Conservation (phyloP, 2,329 filamentous ascomycete genomes). For the Paecilomyces sp. region DNA sequence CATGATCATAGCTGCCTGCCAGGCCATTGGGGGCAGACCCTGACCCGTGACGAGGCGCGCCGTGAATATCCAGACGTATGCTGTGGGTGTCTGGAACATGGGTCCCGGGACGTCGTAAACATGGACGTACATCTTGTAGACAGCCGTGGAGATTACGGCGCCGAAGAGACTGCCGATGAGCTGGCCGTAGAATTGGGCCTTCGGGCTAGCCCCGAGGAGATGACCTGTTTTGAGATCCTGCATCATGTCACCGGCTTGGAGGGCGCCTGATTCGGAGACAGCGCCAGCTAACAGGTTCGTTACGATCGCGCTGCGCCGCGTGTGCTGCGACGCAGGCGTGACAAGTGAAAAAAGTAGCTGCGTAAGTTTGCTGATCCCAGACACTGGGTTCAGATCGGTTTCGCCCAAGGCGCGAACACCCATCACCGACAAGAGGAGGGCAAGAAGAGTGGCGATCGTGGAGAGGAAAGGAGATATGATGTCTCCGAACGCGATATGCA, state of each 20-base stretch:
- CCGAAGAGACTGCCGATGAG: slow-evolving; percentile 83
- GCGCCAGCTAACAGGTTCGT: slow-evolving; percentile 94
- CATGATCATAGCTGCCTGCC: slow-evolving; percentile 69
- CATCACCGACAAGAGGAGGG: slow-evolving; percentile 62
- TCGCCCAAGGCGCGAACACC: slow-evolving; percentile 61
- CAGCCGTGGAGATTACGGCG: slow-evolving; percentile 74
- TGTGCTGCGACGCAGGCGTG: slow-evolving; percentile 70
- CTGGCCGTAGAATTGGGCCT: slow-evolving; percentile 94
- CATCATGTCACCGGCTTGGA: slow-evolving; percentile 94
- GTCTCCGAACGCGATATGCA: slow-evolving; percentile 74
- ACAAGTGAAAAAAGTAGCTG: slow-evolving; percentile 92
- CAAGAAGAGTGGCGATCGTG: slow-evolving; percentile 72
- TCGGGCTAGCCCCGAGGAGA: slow-evolving; percentile 81
- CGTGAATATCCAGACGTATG: slow-evolving; percentile 96
- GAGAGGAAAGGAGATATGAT: slow-evolving; percentile 74
- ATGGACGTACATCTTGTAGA: slow-evolving; percentile 84
- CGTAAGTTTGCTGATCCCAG: slow-evolving; percentile 91
- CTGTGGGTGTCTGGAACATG: slow-evolving; percentile 88
- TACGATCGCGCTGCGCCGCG: slow-evolving; percentile 72
- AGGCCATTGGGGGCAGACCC: slow-evolving; percentile 76
- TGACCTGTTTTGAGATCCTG: slow-evolving; percentile 97
- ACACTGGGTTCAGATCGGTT: slow-evolving; percentile 93
- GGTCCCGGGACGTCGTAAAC: slow-evolving; percentile 86
- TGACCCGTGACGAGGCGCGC: slow-evolving; percentile 86
- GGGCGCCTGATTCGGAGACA: slow-evolving; percentile 73